Base-by-base conservation (phyloP, 2,329 filamentous ascomycete genomes). In the Aureobasidium sp. region DNA sequence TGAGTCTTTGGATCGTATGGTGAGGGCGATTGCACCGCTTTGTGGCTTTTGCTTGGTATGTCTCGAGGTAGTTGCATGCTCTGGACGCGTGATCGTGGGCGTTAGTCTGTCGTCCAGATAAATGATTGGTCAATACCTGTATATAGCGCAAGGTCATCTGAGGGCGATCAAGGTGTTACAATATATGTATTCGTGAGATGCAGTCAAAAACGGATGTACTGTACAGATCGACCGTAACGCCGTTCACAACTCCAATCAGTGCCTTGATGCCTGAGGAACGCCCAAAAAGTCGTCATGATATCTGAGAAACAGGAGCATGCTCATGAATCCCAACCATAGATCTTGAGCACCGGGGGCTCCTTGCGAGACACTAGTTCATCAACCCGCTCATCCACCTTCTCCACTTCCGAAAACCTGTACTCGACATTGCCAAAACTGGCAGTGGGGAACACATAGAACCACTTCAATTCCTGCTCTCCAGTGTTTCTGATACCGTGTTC, bases 401-500 rank as follows among this genome's bases (percentile, higher is more conserved):
- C 51, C 15, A 29, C 17, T 22, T 55, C 51, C 17, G 64, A 63
- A 45, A 63, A 65, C 22, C 37, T 53, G 47, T 65, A 65, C 25
- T 52, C 48, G n/a, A 63, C 42, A 39, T 65, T 53, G 25, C 41
- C 42, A 36, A 65, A 62, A 12, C 51, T 37, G 48, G 57, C 58
- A 14, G 61, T 61, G 3, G 57, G 57, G 39, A 65, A 65, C 14
- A 48, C 49, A 39, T 63, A 65, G n/a, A 64, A 59, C 63, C 63
- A 63, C 37, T 53, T 52, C 22, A 63, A 29, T 6, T 55, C 61
- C 41, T 53, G 48, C 9, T 62, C 31, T 22, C 42, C 60, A 5
- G 20, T 51, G 34, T 63, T 59, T n/a, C 36, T 53, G 42, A 78
- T 70, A 2, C 72, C 75, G 68, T 79, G 77, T 66, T 78, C 74